phyloP scores from a whole-genome alignment of 768 basidiomycete species.

The Boletus vinaceobasis region DNA sequence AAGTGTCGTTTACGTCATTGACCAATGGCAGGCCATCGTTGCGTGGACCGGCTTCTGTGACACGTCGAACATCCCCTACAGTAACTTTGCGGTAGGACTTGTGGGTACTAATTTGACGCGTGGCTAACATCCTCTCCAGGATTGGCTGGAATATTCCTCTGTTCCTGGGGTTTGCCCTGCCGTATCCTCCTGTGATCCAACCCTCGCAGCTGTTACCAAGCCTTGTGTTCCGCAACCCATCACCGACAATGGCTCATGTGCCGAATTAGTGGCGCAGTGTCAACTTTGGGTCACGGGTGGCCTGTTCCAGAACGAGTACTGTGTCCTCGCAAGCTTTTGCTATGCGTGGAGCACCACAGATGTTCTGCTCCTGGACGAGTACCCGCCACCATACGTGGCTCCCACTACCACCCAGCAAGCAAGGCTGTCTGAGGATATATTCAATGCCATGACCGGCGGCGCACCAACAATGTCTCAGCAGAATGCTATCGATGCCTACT shows the following conservation, averaged over 20 bases:
- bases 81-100: slow-evolving; percentile 16
- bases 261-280: slow-evolving; percentile 15
- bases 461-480: slow-evolving; percentile 19
- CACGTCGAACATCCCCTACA: slow-evolving; percentile 20
- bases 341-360: slow-evolving; percentile 22
- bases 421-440: slow-evolving; percentile 16
- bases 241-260: slow-evolving; percentile 22
- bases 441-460: slow-evolving; percentile 20
- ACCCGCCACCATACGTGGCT: slow-evolving; percentile 3
- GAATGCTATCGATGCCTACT: slow-evolving; percentile 20
- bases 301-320: slow-evolving; percentile 24
- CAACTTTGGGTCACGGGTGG: slow-evolving; percentile 18
- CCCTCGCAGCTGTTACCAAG: neutral
- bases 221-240: slow-evolving; percentile 21
- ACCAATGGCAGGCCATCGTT: slow-evolving; percentile 17
- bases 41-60: slow-evolving; percentile 24
- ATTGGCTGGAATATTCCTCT: slow-evolving; percentile 23
- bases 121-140: slow-evolving; percentile 7
- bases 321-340: slow-evolving; percentile 24
- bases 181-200: slow-evolving; percentile 9
- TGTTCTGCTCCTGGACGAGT: slow-evolving; percentile 15
- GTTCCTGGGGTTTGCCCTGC: slow-evolving; percentile 19
- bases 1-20: slow-evolving; percentile 7
- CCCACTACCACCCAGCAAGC: slow-evolving; percentile 13
- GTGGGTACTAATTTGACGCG: neutral